phyloP scores from a whole-genome alignment of 805 yeast genomes.

The Ogataea sp. region DNA sequence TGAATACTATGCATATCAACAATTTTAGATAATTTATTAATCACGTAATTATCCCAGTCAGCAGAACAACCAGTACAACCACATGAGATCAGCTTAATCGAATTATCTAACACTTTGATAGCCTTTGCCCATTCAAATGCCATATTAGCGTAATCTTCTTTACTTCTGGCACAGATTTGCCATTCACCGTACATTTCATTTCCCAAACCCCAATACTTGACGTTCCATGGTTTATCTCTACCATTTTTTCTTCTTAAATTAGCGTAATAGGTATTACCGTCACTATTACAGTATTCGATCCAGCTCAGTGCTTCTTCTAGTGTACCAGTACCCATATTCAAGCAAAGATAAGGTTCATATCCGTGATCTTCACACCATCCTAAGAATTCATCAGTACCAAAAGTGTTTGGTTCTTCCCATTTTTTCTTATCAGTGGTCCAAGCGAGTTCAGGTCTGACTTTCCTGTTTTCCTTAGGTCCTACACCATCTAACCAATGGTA shows the following conservation, averaged over 20 bases:
- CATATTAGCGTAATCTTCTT: slow-evolving; percentile 20
- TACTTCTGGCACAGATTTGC: slow-evolving; percentile 26
- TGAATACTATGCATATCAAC: slow-evolving; percentile 26
- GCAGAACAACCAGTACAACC: slow-evolving; percentile 22
- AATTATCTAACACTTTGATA: slow-evolving; percentile 22
- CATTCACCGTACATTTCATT: slow-evolving; percentile 29
- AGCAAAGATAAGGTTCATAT: slow-evolving; percentile 26
- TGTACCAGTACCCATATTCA: slow-evolving; percentile 30
- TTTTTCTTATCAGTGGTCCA: slow-evolving; percentile 15
- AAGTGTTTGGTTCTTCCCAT: slow-evolving; percentile 21
- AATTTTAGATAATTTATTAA: slow-evolving; percentile 17
- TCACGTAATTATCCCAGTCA: slow-evolving; percentile 23
- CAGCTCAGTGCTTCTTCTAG: slow-evolving; percentile 27
- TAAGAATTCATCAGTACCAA: slow-evolving; percentile 29
- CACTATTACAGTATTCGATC: slow-evolving; percentile 27
- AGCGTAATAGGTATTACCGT: slow-evolving; percentile 25
- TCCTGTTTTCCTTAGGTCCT: slow-evolving; percentile 23
- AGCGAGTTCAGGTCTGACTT: slow-evolving; percentile 26
- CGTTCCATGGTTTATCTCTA: slow-evolving; percentile 24
- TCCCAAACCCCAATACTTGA: slow-evolving; percentile 29
- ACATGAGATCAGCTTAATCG: slow-evolving; percentile 21
- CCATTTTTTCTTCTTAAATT: slow-evolving; percentile 26
- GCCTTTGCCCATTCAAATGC: slow-evolving; percentile 29
- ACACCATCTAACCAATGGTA: slow-evolving; percentile 28
- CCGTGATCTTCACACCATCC: slow-evolving; percentile 24